Evolutionary conservation across 306 rosid species (phyloP).

Genomic region (Lithocarpus polystachyus): DNA sequence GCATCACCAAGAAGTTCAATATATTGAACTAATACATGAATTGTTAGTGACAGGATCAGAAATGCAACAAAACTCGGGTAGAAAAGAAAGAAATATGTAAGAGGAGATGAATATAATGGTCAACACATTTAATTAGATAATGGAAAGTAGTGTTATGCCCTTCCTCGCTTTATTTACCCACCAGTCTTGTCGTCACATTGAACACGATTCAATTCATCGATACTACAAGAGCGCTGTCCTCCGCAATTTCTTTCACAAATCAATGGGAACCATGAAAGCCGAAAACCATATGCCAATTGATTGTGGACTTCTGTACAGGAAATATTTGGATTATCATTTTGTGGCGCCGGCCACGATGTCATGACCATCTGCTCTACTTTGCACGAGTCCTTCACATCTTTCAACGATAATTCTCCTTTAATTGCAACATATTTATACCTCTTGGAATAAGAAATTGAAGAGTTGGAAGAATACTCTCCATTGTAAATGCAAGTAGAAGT

Average conservation of each 20-base stretch:
- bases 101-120: background rate
- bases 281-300: background rate
- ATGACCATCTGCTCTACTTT: background rate
- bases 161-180: background rate
- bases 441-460: background rate
- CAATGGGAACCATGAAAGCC: background rate
- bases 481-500: background rate
- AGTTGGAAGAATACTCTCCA: background rate
- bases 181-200: rapidly evolving
- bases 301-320: background rate
- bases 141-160: background rate
- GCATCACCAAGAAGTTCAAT: no score
- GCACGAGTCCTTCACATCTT: background rate
- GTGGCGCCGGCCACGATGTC: background rate
- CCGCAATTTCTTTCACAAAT: background rate
- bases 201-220: background rate
- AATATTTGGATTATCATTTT: background rate
- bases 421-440: background rate
- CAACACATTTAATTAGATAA: background rate
- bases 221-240: rapidly evolving
- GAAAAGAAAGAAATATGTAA: no score
- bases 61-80: no score
- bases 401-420: background rate
- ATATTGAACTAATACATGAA: no score
- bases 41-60: no score